Evolutionary conservation across 768 basidiomycete genomes (phyloP).

Genomic region (Lepiota brunneoincarnata): DNA sequence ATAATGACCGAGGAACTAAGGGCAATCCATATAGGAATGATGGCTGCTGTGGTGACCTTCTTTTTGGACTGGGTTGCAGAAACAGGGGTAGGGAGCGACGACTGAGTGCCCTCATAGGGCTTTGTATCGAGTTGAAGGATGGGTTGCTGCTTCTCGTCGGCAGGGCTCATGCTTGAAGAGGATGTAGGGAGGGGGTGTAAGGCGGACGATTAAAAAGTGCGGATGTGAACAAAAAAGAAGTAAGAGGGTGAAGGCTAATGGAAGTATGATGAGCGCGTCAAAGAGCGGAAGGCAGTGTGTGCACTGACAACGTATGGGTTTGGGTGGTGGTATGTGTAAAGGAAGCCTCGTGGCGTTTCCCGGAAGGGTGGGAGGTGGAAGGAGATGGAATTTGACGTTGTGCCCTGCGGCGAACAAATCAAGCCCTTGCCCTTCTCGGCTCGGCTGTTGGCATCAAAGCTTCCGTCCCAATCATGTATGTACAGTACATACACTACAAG

Average conservation of each 20-base stretch:
- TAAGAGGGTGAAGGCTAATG: not conserved
- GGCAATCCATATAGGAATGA: slow-evolving; percentile 92
- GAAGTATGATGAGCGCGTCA: not conserved
- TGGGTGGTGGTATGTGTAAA: too few species aligned
- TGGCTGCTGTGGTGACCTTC: slow-evolving; percentile 62
- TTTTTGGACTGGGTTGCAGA: slow-evolving; percentile 37
- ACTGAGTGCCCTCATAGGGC: slow-evolving; percentile 14
- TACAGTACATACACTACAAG: too few species aligned
- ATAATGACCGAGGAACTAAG: slow-evolving; percentile 90
- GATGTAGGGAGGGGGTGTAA: not conserved
- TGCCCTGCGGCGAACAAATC: too few species aligned
- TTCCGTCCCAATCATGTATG: too few species aligned
- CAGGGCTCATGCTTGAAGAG: slow-evolving; percentile 12
- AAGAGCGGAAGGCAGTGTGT: not conserved
- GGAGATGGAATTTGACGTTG: not conserved
- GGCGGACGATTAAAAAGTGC: not conserved
- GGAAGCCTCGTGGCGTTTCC: too few species aligned
- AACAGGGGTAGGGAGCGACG: slow-evolving; percentile 57
- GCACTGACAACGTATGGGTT: slow-evolving; percentile 5
- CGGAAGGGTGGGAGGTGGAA: not conserved
- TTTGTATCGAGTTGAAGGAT: slow-evolving; percentile 13
- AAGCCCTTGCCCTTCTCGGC: too few species aligned
- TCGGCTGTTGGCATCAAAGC: too few species aligned
- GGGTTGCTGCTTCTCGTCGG: slow-evolving; percentile 25
- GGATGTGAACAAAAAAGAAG: not conserved